phyloP scores from a whole-genome alignment of 306 rosid genomes.

The Cyclanthera cordifolia region DNA sequence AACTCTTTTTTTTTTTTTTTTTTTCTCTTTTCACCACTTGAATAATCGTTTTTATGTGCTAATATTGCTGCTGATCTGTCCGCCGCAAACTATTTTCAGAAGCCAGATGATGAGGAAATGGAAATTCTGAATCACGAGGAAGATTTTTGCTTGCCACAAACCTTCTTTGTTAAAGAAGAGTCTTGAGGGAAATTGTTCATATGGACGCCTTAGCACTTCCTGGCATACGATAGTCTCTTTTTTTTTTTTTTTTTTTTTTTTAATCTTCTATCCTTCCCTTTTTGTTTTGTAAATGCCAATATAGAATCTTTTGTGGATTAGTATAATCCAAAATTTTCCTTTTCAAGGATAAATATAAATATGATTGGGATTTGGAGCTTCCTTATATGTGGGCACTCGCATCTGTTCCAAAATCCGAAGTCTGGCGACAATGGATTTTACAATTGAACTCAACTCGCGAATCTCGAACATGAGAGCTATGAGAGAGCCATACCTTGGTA shows the following conservation, averaged over 20 bases:
- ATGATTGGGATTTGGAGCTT: too few species aligned
- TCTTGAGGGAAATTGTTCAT: constrained; percentile 18
- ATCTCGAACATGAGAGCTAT: too few species aligned
- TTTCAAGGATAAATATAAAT: too few species aligned
- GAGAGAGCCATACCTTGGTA: too few species aligned
- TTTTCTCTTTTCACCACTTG: too few species aligned
- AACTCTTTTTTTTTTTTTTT: too few species aligned
- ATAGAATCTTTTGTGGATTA: constrained; percentile 1
- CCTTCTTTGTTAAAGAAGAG: constrained; percentile 70
- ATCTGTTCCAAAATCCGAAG: too few species aligned
- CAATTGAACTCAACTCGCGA: too few species aligned
- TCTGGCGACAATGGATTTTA: too few species aligned
- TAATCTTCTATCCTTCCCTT: constrained; percentile 4
- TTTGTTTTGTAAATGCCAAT: constrained; percentile 17
- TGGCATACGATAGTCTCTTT: constrained; percentile 1
- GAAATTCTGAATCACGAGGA: constrained; percentile 69
- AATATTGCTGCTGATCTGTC: constrained; percentile 11
- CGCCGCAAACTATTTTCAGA: constrained; percentile 32
- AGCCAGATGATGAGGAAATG: constrained; percentile 76
- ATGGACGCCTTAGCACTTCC: neutral
- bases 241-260: neutral
- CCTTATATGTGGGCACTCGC: too few species aligned
- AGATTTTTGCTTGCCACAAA: constrained; percentile 77
- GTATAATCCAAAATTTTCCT: neutral
- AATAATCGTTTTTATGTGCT: too few species aligned